phyloP scores from a whole-genome alignment of 2,329 filamentous ascomycete genomes.

The Diplodia intermedia region DNA sequence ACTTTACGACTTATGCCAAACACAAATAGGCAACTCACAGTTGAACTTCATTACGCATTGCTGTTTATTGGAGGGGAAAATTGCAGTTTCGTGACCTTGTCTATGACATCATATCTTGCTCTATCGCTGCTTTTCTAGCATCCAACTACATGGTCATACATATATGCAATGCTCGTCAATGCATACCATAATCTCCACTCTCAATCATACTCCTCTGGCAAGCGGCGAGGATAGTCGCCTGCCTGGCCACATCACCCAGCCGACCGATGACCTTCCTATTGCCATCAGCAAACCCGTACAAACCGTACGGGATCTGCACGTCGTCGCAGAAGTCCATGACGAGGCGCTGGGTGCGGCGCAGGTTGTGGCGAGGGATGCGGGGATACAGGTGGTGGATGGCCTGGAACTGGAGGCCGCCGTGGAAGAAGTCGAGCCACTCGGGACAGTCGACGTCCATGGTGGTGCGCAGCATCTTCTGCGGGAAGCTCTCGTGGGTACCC shows the following conservation, averaged over 20 bases:
- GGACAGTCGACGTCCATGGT: constrained; percentile 79
- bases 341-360: constrained; percentile 65
- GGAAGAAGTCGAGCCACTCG: constrained; percentile 73
- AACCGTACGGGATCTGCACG: constrained; percentile 67
- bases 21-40: too few relatives aligned
- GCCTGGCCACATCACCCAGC: constrained; percentile 65
- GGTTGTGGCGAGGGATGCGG: constrained; percentile 71
- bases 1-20: too few relatives aligned
- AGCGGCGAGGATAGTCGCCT: constrained; percentile 65
- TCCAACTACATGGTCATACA: neutral
- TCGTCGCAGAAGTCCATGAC: constrained; percentile 71
- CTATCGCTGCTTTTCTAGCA: constrained; percentile 4
- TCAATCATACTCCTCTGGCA: constrained; percentile 56
- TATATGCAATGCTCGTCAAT: neutral
- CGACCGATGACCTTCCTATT: constrained; percentile 64
- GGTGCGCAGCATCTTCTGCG: constrained; percentile 72
- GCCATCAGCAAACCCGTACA: constrained; percentile 67
- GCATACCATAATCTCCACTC: constrained; percentile 36
- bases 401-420: constrained; percentile 76
- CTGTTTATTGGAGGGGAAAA: neutral
- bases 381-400: constrained; percentile 75
- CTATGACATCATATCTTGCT: neutral
- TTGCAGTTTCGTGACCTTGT: neutral
- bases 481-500: constrained; percentile 69
- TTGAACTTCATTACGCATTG: too few relatives aligned